Evolutionary conservation across 2,329 filamentous ascomycete genomes (phyloP), one percentile per base, ranked within the genome.

Genomic region (Pseudogymnoascus sp.): DNA sequence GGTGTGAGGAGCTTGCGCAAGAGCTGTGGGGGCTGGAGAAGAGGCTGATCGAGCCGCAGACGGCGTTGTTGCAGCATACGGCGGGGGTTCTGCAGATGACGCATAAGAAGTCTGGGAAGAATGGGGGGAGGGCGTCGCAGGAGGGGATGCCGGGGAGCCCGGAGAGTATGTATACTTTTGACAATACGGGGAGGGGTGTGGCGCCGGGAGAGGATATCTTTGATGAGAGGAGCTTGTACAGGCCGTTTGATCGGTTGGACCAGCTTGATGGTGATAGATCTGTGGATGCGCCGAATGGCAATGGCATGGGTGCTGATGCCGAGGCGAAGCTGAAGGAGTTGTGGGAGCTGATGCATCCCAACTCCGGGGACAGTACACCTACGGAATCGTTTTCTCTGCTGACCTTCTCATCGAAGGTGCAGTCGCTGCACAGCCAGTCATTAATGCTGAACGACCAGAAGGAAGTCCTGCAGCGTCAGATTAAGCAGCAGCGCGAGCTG

Each of bases 401-500:
- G 20, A 89, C 87, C 18, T 95, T 97, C 72, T 87, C 86, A 14
- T 78, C 83, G 7, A 90, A 90, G 69, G 86, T 97, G 0, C 87
- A 92, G 68, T 88, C 86, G 76, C 77, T 97, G 4, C 90, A 92
- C 70, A 80, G 81, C 39, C 88, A 90, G 62, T 84, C 90, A n/a
- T 88, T 86, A 16, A 84, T 84, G 18, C 78, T 97, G 36, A 87
- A 90, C 64, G 90, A 96, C 68, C 92, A 97, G 71, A 95, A 96
- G 72, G 85, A 86, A 57, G 92, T 96, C 20, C 81, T 97, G 7
- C 88, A 93, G 69, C 86, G 92, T 43, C 92, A 97, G 73, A 93
- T 97, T 69, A 93, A 96, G 76, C 92, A 97, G 72, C 93, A 97
- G 75, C 88, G 92, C 62, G 91, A 96, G 70, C 82, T 97, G 62